These are phyloP conservation scores for Raphanus hybrid DNA, from an alignment of 441 rosid species.

Conservation along the genomic window DNA sequence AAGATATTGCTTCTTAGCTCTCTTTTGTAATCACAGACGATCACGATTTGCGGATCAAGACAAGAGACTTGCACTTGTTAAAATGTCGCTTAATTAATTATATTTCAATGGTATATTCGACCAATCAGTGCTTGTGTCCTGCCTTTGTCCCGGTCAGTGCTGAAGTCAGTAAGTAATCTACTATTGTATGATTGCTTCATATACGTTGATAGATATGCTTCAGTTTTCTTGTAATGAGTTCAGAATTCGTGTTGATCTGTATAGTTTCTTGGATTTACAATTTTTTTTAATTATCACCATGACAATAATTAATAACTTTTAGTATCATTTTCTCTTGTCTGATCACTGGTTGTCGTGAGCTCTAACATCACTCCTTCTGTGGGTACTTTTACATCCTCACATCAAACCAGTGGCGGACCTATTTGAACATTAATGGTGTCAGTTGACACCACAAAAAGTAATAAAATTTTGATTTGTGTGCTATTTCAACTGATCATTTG, in stretches of 20 bases:
- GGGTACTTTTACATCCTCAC: neutral
- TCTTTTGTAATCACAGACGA: conserved; percentile 22
- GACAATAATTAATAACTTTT: no score
- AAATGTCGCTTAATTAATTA: neutral
- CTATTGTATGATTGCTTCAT: neutral
- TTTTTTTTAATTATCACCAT: no score
- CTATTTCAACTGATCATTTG: no score
- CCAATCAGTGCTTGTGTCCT: neutral
- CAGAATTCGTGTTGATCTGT: neutral
- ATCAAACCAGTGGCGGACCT: no score
- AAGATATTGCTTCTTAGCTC: conserved; percentile 13
- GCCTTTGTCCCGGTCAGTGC: neutral
- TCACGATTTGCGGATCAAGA: conserved; percentile 23
- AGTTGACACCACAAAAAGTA: no score
- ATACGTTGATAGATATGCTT: neutral
- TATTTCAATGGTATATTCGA: neutral
- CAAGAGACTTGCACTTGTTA: conserved; percentile 14
- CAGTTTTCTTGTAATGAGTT: neutral
- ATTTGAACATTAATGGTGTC: no score
- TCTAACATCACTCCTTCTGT: neutral
- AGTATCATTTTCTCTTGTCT: neutral
- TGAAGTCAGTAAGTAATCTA: neutral
- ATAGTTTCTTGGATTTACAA: no score
- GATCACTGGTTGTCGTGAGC: neutral
- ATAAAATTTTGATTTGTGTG: no score